Evolutionary conservation across 139 green algal species (phyloP).

Genomic region (Micractinium conductrix): DNA sequence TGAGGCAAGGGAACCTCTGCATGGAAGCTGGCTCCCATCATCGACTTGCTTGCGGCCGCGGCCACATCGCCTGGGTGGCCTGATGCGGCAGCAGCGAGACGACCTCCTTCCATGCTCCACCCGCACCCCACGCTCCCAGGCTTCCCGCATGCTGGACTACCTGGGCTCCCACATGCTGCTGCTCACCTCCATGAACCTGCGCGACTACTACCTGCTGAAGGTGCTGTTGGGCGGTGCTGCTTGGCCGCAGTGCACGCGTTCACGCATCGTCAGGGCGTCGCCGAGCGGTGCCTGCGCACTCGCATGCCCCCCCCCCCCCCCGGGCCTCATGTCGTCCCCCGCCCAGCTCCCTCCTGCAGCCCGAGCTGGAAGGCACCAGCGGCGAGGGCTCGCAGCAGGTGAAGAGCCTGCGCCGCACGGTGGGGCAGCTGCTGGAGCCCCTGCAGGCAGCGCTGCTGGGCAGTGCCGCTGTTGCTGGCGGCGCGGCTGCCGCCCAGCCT

Average conservation of each 20-base stretch:
- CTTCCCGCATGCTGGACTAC: constrained; percentile 53
- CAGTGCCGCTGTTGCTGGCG: too few relatives aligned
- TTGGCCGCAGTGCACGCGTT: too few relatives aligned
- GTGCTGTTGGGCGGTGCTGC: too few relatives aligned
- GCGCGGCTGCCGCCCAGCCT: not conserved
- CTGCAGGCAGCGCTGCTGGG: constrained; percentile 15
- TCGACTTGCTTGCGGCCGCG: too few relatives aligned
- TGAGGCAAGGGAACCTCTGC: not conserved
- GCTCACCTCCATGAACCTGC: constrained; percentile 63
- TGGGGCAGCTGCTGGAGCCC: constrained; percentile 17
- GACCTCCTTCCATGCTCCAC: not conserved
- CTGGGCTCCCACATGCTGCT: constrained; percentile 57
- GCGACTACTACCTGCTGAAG: constrained; percentile 64
- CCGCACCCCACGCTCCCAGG: constrained; percentile 22
- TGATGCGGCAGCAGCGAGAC: not conserved
- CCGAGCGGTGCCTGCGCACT: too few relatives aligned
- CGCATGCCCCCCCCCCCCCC: too few relatives aligned
- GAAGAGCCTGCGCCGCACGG: constrained; percentile 23
- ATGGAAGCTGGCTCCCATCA: too few relatives aligned
- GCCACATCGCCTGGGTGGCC: too few relatives aligned
- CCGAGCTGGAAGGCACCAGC: constrained; percentile 62
- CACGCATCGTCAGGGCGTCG: too few relatives aligned
- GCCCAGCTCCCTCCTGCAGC: too few relatives aligned
- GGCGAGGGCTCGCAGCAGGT: constrained; percentile 49
- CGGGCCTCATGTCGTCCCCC: too few relatives aligned